Conservation (phyloP, 2,329 filamentous ascomycete genomes). For the Pseudovirgaria hyperparasitica region DNA sequence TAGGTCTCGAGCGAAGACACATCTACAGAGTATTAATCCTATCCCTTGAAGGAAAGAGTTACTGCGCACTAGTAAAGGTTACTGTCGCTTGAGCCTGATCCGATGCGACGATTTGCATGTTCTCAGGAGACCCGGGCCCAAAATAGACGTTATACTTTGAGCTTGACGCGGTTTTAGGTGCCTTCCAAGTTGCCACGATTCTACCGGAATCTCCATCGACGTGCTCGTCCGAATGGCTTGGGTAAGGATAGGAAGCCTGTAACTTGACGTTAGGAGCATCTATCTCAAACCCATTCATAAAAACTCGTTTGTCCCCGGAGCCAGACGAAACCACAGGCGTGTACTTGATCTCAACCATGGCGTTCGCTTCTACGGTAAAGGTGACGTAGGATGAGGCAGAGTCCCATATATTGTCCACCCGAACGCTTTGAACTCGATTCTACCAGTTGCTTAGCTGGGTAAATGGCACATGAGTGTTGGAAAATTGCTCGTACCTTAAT, state of each 20-base stretch:
- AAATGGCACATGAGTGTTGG: background rate
- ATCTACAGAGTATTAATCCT: conserved; percentile 3
- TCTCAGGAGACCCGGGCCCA: conserved; percentile 6
- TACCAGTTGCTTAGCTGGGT: conserved; percentile 1
- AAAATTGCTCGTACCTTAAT: background rate
- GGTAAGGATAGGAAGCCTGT: conserved; percentile 16
- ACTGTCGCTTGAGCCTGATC: conserved; percentile 4
- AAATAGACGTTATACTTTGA: conserved; percentile 17
- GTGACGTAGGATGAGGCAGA: conserved; percentile 14
- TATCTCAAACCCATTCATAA: conserved; percentile 20
- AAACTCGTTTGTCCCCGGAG: conserved; percentile 10
- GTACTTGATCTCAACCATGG: conserved; percentile 13
- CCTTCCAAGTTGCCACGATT: conserved; percentile 12
- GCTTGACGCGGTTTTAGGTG: conserved; percentile 6
- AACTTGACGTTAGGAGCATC: conserved; percentile 11
- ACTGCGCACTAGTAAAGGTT: background rate
- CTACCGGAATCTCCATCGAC: conserved; percentile 8
- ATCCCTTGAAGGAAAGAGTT: background rate
- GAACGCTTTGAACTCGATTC: conserved; percentile 11
- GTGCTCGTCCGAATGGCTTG: conserved; percentile 17
- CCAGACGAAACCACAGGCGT: conserved; percentile 5
- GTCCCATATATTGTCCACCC: conserved; percentile 20
- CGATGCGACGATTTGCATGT: conserved; percentile 8
- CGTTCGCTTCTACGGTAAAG: conserved; percentile 10
- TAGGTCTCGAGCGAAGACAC: conserved; percentile 14